Base-by-base conservation (phyloP, 1,139 yeast species). In the Suhomyces wounanorum region DNA sequence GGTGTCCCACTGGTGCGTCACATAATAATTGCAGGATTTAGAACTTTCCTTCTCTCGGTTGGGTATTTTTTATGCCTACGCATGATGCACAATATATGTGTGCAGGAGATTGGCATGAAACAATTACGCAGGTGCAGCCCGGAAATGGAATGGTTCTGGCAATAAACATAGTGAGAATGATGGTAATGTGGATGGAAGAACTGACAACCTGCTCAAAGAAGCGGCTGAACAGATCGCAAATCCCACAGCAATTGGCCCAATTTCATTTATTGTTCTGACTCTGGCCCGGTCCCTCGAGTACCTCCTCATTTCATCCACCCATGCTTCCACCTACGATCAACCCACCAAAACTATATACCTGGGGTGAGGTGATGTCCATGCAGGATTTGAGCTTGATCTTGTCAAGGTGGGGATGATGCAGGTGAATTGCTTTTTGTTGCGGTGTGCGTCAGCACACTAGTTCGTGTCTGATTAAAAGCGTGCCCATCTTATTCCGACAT, bases 111-210 rank as follows among this genome's bases (percentile, higher is more conserved):
- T 31, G 26, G 42, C 28, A 18, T 28, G 36, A 28, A 36, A 45
- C 48, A 47, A 47, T 47, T 42, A 42, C 49, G 49, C 49, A 47
- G 49, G 49, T 42, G 49, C 43, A 42, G 25, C 45, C 48, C 42
- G 43, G 43, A 42, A 42, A 33, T 33, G 37, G 37, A 23, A 42
- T 47, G 40, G 40, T 42, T 14, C 28, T 7, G 9, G 39, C 37
- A 30, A 30, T 11, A 11, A n/a, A 6, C 33, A 5, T 11, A 14
- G 33, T 30, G n/a, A 10, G 33, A 30, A 30, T 30, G 14, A 30
- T 30, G 6, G 33, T 11, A 30, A 13, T 30, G 33, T 30, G 33
- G 14, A 11, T 30, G 33, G 33, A 11, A 30, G 14, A 13, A 13
- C 30, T 26, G 30, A 26, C 30, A 26, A 26, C n/a, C 35, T 3